phyloP scores from a whole-genome alignment of 345 rosid species.

The Aquilaria yunnanensis region DNA sequence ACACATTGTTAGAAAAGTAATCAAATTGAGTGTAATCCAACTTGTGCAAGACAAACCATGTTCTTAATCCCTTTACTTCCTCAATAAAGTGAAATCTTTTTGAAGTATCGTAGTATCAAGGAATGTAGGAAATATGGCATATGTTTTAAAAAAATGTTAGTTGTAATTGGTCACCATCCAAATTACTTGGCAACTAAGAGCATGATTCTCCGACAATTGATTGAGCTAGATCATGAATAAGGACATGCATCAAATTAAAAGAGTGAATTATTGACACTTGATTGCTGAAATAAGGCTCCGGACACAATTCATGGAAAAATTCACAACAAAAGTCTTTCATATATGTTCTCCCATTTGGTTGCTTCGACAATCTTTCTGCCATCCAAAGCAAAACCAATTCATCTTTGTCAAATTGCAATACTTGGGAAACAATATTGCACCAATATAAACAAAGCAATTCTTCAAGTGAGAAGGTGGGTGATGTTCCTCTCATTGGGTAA shows the following conservation, averaged over 20 bases:
- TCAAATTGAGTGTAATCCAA: no score
- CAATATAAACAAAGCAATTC: constrained; percentile 7
- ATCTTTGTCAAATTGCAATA: constrained; percentile 13
- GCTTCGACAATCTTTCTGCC: constrained; percentile 12
- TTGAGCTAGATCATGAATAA: constrained; percentile 18
- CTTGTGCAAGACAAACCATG: not conserved
- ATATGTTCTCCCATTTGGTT: constrained; percentile 2
- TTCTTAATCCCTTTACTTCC: constrained; percentile 4
- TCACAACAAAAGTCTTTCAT: constrained; percentile 2
- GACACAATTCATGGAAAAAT: constrained; percentile 17
- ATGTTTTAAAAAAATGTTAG: not conserved
- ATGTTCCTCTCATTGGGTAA: constrained; percentile 10
- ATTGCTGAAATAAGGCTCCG: constrained; percentile 25
- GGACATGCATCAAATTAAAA: constrained; percentile 26
- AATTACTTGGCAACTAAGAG: not conserved
- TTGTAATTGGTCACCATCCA: not conserved
- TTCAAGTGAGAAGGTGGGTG: constrained; percentile 8
- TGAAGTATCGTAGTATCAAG: not conserved
- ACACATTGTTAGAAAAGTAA: no score
- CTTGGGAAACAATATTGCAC: constrained; percentile 9
- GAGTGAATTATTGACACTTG: not conserved
- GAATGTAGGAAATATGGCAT: constrained; percentile 2
- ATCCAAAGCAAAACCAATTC: constrained; percentile 12
- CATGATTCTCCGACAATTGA: constrained; percentile 8
- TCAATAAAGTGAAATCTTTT: constrained; percentile 4